Evolutionary conservation across 176 grass and related monocot genomes (phyloP).

Genomic region (Olyra latifolia): DNA sequence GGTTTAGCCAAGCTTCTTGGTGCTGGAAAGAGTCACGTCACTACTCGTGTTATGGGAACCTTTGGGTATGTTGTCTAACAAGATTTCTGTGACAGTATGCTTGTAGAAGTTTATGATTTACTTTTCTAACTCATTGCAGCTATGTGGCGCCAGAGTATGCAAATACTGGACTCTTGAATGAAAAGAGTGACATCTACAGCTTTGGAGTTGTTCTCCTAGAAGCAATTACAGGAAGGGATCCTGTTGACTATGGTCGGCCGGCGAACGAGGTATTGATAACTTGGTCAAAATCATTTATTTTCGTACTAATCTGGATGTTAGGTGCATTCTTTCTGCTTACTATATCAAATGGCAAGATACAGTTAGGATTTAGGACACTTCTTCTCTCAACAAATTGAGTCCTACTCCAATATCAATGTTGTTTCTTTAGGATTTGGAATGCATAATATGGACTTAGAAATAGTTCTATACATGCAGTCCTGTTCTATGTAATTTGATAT

Average conservation of each 20-base stretch:
- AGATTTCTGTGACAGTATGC: slow-evolving; percentile 3
- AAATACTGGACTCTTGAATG: slow-evolving; percentile 82
- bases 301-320: not conserved
- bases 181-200: slow-evolving; percentile 91
- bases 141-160: slow-evolving; percentile 90
- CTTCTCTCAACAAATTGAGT: slow-evolving; percentile 17
- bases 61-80: slow-evolving; percentile 63
- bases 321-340: slow-evolving; percentile 15
- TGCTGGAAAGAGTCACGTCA: slow-evolving; percentile 89
- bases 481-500: not conserved
- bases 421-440: slow-evolving; percentile 23
- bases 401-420: slow-evolving; percentile 17
- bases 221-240: slow-evolving; percentile 84
- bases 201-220: slow-evolving; percentile 87
- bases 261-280: slow-evolving; percentile 61
- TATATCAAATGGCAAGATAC: slow-evolving; percentile 11
- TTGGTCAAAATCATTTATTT: slow-evolving; percentile 17
- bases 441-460: slow-evolving; percentile 16
- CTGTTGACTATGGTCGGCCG: slow-evolving; percentile 78
- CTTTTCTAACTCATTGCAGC: slow-evolving; percentile 43
- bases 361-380: slow-evolving; percentile 1
- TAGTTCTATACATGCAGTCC: slow-evolving; percentile 2
- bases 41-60: slow-evolving; percentile 92
- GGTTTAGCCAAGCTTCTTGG: slow-evolving; percentile 85
- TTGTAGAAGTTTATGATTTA: slow-evolving; percentile 23